phyloP scores from a whole-genome alignment of 1,284 basidiomycete genomes.

The Ganoderma lucidum region DNA sequence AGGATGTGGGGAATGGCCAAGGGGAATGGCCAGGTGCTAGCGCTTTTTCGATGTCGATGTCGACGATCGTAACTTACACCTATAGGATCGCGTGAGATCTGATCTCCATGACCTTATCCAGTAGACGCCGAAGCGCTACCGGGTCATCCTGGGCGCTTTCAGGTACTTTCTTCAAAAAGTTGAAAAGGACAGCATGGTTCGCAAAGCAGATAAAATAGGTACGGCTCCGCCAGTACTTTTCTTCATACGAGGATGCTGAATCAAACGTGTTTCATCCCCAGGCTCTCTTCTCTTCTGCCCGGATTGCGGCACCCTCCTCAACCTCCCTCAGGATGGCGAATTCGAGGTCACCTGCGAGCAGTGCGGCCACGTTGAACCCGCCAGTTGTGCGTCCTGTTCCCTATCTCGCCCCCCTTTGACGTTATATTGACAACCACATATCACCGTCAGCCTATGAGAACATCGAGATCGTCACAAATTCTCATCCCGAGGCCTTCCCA shows the following conservation, averaged over 20 bases:
- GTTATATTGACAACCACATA: slow-evolving; percentile 10
- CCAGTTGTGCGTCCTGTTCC: slow-evolving; percentile 71
- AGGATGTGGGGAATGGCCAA: background rate
- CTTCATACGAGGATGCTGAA: background rate
- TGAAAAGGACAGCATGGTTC: slow-evolving; percentile 13
- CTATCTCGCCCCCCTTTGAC: slow-evolving; percentile 5
- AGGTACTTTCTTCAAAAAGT: background rate
- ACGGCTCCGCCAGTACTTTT: background rate
- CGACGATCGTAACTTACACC: background rate
- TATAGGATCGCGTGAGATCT: slow-evolving; percentile 3
- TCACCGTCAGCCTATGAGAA: slow-evolving; percentile 87
- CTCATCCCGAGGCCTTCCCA: slow-evolving; percentile 94
- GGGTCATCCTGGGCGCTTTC: background rate
- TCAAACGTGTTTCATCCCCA: slow-evolving; percentile 33
- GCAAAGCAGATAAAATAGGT: slow-evolving; percentile 45
- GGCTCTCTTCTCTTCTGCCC: slow-evolving; percentile 96
- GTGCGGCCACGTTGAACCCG: slow-evolving; percentile 87
- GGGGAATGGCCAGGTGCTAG: background rate
- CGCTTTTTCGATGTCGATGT: background rate
- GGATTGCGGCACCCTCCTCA: slow-evolving; percentile 89
- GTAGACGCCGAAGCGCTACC: background rate
- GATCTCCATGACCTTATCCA: slow-evolving; percentile 7
- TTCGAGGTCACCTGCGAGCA: slow-evolving; percentile 86
- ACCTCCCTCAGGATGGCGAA: slow-evolving; percentile 84
- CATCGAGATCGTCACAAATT: slow-evolving; percentile 89